phyloP scores from a whole-genome alignment of 1,284 basidiomycete genomes.

The Sporisorium reilianum region DNA sequence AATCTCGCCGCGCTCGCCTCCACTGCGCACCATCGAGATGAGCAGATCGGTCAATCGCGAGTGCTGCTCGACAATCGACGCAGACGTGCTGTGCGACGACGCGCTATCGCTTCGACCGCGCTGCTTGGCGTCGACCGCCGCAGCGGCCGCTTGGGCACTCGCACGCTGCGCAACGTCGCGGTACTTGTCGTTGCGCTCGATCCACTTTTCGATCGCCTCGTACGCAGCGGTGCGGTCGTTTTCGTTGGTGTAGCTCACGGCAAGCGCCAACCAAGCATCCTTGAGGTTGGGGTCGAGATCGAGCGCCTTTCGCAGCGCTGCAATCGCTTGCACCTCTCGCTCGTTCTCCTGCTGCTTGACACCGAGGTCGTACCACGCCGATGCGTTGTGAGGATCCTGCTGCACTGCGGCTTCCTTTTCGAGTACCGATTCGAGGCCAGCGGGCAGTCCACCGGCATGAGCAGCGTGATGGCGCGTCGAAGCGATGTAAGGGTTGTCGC shows the following conservation, averaged over 20 bases:
- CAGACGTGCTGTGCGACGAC: constrained; percentile 30
- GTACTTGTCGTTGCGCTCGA: constrained; percentile 72
- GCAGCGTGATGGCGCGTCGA: constrained; percentile 51
- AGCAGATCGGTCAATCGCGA: constrained; percentile 65
- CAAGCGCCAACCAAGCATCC: constrained; percentile 89
- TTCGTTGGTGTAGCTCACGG: constrained; percentile 93
- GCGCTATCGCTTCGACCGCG: constrained; percentile 33
- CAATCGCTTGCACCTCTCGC: constrained; percentile 88
- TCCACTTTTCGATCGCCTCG: constrained; percentile 86
- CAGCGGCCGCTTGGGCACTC: constrained; percentile 14
- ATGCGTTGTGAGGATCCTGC: constrained; percentile 78
- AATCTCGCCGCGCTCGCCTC: constrained; percentile 43
- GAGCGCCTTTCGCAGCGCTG: constrained; percentile 84
- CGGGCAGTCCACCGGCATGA: constrained; percentile 36
- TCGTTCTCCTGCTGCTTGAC: constrained; percentile 99
- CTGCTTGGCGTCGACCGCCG: constrained; percentile 1
- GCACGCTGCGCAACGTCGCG: constrained; percentile 67
- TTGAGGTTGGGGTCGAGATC: constrained; percentile 76
- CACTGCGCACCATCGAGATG: constrained; percentile 69
- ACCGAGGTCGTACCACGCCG: constrained; percentile 90
- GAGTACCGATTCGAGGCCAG: constrained; percentile 71
- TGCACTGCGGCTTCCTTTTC: constrained; percentile 92
- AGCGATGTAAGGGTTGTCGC: constrained; percentile 62
- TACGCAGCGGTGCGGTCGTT: constrained; percentile 78
- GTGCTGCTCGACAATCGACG: constrained; percentile 54